A percentile compares a stretch with the other conserved stretches of the same genome.
Conservation (phyloP, 257 asterid genomes). For the Galeopsis tetrahit region DNA sequence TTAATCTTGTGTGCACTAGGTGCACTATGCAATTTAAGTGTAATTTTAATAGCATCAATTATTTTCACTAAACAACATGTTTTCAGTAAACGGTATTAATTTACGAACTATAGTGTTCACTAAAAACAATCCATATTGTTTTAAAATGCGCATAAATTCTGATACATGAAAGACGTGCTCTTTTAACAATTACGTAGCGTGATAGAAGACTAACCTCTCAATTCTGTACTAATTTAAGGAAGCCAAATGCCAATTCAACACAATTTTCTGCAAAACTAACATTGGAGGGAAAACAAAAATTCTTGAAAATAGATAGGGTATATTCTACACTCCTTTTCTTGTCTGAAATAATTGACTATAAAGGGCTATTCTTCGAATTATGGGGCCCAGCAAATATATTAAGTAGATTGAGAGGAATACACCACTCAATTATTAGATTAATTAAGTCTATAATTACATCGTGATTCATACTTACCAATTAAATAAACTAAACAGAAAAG, state of each 20-base stretch:
- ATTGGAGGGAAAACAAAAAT: slow-evolving; percentile 13
- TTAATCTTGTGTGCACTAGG: too few species aligned
- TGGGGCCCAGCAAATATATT: slow-evolving; percentile 11
- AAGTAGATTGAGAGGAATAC: slow-evolving; percentile 31
- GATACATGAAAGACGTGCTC: too few species aligned
- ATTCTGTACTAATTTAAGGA: slow-evolving; percentile 31
- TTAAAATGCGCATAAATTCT: too few species aligned
- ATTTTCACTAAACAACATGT: too few species aligned
- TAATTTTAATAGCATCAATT: too few species aligned
- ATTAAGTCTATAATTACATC: neutral
- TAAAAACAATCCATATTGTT: too few species aligned
- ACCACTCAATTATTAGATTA: slow-evolving; percentile 22
- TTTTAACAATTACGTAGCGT: too few species aligned
- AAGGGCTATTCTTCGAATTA: slow-evolving; percentile 10
- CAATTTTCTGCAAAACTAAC: neutral
- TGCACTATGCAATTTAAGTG: too few species aligned
- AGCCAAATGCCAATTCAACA: slow-evolving; percentile 30
- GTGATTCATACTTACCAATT: neutral
- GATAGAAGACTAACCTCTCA: neutral
- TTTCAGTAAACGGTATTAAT: too few species aligned
- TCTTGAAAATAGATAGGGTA: slow-evolving; percentile 30
- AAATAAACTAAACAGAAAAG: neutral
- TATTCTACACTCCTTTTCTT: slow-evolving; percentile 36
- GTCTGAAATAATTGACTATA: slow-evolving; percentile 36
- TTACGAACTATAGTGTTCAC: too few species aligned